A percentile compares a stretch with the other conserved stretches of the same genome.
Evolutionary conservation across 1,139 yeast genomes (phyloP).

Genomic region (Pichia norvegensis): DNA sequence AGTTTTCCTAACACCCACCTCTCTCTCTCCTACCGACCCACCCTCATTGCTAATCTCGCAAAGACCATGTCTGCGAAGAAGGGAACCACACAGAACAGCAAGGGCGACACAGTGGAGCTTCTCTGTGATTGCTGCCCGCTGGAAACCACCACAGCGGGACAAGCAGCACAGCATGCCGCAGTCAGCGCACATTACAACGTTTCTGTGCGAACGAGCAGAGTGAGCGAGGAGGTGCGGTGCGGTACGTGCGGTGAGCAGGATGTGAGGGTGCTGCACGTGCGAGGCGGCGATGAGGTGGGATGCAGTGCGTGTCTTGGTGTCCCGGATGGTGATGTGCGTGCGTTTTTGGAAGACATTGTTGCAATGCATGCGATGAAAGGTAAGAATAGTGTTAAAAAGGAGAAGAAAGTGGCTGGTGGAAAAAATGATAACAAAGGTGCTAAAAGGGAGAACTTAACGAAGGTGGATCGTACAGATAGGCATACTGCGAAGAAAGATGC

Average conservation of each 20-base stretch:
- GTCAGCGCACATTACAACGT: background rate
- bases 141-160: background rate
- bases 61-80: no score
- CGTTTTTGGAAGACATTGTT: background rate
- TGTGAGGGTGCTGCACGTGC: background rate
- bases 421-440: background rate
- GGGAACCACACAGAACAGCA: no score
- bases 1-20: no score
- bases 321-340: background rate
- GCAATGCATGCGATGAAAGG: background rate
- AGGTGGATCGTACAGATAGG: no score
- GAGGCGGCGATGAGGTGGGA: background rate
- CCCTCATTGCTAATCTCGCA: no score
- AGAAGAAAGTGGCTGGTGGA: background rate
- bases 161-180: background rate
- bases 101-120: background rate
- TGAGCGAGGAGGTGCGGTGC: background rate
- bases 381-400: background rate
- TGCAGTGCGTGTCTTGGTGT: background rate
- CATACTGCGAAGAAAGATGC: background rate
- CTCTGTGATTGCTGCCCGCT: background rate
- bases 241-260: background rate
- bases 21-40: no score
- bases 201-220: background rate
- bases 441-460: no score